phyloP scores from a whole-genome alignment of 495 filamentous ascomycete species.

The Talaromyces stipitatus region DNA sequence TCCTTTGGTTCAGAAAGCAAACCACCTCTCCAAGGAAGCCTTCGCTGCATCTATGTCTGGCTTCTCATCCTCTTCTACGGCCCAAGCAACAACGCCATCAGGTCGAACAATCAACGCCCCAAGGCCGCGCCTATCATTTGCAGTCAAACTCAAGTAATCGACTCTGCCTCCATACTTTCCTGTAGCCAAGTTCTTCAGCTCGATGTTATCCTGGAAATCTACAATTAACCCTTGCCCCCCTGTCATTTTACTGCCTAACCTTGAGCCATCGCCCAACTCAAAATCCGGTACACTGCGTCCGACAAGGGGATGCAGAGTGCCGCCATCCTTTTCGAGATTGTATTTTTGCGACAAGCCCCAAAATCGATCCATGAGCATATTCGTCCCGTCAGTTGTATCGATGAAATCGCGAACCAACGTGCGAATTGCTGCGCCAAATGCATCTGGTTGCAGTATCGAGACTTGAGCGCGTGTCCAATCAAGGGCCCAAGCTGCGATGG shows the following conservation, averaged over 20 bases:
- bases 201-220: conserved; percentile 11
- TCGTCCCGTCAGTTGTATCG: conserved; percentile 20
- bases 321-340: conserved; percentile 11
- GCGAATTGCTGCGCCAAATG: conserved; percentile 11
- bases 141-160: conserved; percentile 13
- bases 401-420: conserved; percentile 16
- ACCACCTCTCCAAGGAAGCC: conserved; percentile 4
- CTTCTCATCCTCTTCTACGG: conserved; percentile 5
- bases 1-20: conserved; percentile 5
- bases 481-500: conserved; percentile 20
- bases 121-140: conserved; percentile 17
- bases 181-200: background rate
- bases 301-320: conserved; percentile 15
- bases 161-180: conserved; percentile 10
- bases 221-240: conserved; percentile 14
- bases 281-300: conserved; percentile 22
- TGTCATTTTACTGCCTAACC: conserved; percentile 15
- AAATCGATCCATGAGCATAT: conserved; percentile 19
- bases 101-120: conserved; percentile 20
- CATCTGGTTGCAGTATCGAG: conserved; percentile 13
- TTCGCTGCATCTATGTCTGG: conserved; percentile 11
- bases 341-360: conserved; percentile 23
- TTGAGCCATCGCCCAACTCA: conserved; percentile 16
- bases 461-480: conserved; percentile 22
- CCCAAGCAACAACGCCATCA: conserved; percentile 26